phyloP scores from a whole-genome alignment of 768 basidiomycete genomes.

The Favolaschia claudopus region DNA sequence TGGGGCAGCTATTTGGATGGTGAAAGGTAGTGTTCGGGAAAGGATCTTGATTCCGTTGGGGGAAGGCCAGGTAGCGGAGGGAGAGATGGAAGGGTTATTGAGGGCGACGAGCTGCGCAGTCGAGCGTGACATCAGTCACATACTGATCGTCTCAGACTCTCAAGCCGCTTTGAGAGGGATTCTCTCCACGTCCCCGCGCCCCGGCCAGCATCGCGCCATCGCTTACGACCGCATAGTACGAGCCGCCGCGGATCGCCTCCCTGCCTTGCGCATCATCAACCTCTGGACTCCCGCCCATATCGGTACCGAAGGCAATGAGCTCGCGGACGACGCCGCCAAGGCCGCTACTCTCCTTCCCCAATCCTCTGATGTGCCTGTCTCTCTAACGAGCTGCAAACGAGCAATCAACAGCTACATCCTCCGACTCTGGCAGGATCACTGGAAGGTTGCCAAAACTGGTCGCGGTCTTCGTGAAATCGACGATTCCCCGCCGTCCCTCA shows the following conservation, averaged over 20 bases:
- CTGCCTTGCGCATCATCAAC: neutral
- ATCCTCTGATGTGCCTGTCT: neutral
- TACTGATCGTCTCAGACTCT: constrained; percentile 7
- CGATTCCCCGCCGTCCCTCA: neutral
- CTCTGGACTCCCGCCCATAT: constrained; percentile 10
- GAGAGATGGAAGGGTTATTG: neutral
- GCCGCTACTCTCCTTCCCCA: neutral
- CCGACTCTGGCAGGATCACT: neutral
- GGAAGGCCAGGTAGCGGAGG: neutral
- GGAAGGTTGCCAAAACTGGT: neutral
- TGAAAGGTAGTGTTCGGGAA: neutral
- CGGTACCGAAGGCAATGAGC: neutral
- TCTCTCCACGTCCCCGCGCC: neutral
- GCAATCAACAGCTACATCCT: no score
- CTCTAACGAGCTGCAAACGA: neutral
- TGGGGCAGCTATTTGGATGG: neutral
- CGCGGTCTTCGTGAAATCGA: neutral
- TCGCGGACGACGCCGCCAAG: neutral
- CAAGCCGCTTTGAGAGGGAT: neutral
- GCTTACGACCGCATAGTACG: neutral
- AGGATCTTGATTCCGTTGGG: neutral
- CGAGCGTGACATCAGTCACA: neutral
- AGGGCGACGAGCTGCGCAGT: neutral
- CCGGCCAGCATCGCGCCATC: constrained; percentile 2
- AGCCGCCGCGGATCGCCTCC: neutral